Evolutionary conservation across 129 eudicot genomes (phyloP).

Genomic region (Ambrosia trifida): DNA sequence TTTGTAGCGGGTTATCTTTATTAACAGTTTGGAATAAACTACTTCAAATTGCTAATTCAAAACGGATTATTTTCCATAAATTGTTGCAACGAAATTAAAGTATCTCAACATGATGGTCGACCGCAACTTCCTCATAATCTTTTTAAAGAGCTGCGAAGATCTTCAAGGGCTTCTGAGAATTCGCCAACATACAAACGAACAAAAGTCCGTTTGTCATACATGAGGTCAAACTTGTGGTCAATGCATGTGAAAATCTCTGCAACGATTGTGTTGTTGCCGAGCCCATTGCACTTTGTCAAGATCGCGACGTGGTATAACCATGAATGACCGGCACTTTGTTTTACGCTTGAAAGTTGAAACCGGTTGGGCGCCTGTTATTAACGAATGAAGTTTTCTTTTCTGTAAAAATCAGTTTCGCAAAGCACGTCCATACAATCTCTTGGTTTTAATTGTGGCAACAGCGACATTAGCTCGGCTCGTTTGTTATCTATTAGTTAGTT

Average conservation of each 20-base stretch:
- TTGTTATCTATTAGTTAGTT: no score
- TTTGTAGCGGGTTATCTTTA: not conserved
- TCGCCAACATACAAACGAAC: conserved; percentile 98
- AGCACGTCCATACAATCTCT: conserved; percentile 35
- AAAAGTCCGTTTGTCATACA: conserved; percentile 81
- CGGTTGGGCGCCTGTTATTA: no score
- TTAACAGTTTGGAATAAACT: no score
- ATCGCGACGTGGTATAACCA: conserved; percentile 10
- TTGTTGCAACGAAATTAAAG: not conserved
- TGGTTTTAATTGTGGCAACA: conserved; percentile 86
- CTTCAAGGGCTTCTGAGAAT: conserved; percentile 87
- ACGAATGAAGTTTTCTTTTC: no score
- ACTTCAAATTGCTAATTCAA: no score
- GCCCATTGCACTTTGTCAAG: conserved; percentile 86
- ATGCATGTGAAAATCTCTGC: conserved; percentile 88
- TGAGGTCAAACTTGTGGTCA: conserved; percentile 90
- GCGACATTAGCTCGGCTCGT: no score
- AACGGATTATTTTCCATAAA: not conserved
- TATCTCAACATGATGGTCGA: no score
- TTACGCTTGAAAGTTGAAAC: no score
- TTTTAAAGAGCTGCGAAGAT: conserved; percentile 31
- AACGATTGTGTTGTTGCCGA: conserved; percentile 89
- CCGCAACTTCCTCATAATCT: no score
- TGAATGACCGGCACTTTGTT: no score
- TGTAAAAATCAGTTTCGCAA: not conserved